Evolutionary conservation across 257 asterid species (phyloP).

Genomic region (Fraxinus anomala): DNA sequence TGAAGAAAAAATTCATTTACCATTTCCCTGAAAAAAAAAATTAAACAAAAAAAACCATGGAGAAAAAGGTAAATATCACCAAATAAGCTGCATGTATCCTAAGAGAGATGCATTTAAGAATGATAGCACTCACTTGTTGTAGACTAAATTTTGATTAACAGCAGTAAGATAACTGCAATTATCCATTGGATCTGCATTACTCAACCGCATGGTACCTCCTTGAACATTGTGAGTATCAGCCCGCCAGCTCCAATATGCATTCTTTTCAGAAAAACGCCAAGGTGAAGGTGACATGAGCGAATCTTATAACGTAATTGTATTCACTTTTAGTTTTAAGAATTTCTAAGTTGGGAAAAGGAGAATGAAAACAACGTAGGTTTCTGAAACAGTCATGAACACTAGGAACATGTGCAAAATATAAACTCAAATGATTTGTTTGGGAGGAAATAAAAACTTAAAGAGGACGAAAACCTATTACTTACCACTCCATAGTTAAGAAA

Average conservation of each 20-base stretch:
- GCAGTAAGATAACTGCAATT: constrained; percentile 44
- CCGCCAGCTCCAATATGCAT: constrained; percentile 47
- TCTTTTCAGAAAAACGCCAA: constrained; percentile 32
- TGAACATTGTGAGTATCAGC: constrained; percentile 22
- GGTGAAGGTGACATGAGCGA: not conserved
- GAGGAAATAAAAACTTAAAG: not conserved
- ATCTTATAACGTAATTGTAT: not conserved
- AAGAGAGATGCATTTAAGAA: not conserved
- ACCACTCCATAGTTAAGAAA: constrained; percentile 59
- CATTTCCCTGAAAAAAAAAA: constrained; percentile 34
- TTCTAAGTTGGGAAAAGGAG: not conserved
- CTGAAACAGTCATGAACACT: not conserved
- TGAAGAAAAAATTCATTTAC: constrained; percentile 58
- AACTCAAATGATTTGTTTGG: not conserved
- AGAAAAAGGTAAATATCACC: not conserved
- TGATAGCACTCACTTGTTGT: constrained; percentile 39
- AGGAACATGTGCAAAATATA: not conserved
- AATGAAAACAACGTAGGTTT: not conserved
- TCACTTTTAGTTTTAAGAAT: constrained; percentile 16
- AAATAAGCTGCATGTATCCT: not conserved
- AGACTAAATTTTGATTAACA: constrained; percentile 27
- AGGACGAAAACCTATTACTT: constrained; percentile 13
- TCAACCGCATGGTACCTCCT: constrained; percentile 10
- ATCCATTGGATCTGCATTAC: constrained; percentile 15
- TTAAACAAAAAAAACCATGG: not conserved